A percentile compares a stretch with the other conserved stretches of the same genome.
phyloP scores from a whole-genome alignment of 768 basidiomycete genomes.

The Lactarius akahatsu region DNA sequence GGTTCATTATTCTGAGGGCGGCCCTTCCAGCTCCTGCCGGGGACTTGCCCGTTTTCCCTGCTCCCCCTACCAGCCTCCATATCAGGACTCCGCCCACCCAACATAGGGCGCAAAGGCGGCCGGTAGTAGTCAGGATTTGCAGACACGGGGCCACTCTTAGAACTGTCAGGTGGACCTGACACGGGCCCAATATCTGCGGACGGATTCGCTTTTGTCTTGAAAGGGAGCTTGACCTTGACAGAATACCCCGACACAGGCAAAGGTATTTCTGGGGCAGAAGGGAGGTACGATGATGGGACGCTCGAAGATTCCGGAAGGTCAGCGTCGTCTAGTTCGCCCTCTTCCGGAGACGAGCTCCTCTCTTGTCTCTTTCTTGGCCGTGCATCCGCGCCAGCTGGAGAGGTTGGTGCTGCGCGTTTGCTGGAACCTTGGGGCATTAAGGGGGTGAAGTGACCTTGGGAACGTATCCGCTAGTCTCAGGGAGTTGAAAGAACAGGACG shows the following conservation, averaged over 20 bases:
- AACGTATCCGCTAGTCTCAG: background rate
- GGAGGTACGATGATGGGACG: conserved; percentile 27
- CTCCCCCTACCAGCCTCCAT: conserved; percentile 2
- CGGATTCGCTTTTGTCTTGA: conserved; percentile 51
- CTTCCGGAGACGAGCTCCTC: conserved; percentile 64
- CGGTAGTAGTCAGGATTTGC: background rate
- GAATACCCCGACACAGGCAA: conserved; percentile 37
- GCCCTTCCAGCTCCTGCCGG: conserved; percentile 17
- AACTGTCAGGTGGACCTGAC: background rate
- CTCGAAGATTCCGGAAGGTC: conserved; percentile 31
- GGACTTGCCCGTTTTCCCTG: conserved; percentile 15
- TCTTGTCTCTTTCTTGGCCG: conserved; percentile 56
- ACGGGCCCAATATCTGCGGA: background rate
- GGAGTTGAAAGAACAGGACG: background rate
- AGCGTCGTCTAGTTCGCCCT: conserved; percentile 76
- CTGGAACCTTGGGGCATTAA: conserved; percentile 27
- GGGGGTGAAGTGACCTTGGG: conserved; percentile 3
- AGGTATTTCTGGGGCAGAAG: conserved; percentile 34
- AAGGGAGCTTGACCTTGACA: conserved; percentile 68
- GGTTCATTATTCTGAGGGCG: conserved; percentile 9
- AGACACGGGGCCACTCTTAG: background rate
- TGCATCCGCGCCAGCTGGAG: conserved; percentile 42
- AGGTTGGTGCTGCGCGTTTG: conserved; percentile 61
- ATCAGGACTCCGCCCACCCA: conserved; percentile 2
- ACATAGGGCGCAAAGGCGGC: background rate